Evolutionary conservation across 2,329 filamentous ascomycete genomes (phyloP).

Genomic region (Monosporascus cannonballus): DNA sequence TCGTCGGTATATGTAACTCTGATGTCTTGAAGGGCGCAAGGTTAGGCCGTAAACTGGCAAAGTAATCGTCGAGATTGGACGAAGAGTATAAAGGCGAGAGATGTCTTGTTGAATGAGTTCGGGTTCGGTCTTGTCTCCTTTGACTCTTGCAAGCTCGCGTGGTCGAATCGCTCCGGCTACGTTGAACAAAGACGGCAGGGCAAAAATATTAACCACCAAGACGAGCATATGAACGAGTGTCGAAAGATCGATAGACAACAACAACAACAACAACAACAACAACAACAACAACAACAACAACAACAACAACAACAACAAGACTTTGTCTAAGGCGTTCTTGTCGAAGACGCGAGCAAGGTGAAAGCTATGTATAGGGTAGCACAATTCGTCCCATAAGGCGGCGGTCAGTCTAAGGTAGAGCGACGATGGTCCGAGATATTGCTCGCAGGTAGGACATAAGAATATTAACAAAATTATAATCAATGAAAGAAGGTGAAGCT

Average conservation of each 20-base stretch:
- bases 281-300: constrained; percentile 26
- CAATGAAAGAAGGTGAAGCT: constrained; percentile 27
- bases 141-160: constrained; percentile 7
- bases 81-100: background rate
- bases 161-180: constrained; percentile 16
- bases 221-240: constrained; percentile 19
- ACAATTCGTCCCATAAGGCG: background rate
- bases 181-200: constrained; percentile 24
- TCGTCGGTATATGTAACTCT: constrained; percentile 1
- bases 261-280: constrained; percentile 26
- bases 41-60: background rate
- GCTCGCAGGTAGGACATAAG: constrained; percentile 18
- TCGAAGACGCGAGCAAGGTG: constrained; percentile 1
- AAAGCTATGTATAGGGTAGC: background rate
- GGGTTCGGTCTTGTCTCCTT: constrained; percentile 13
- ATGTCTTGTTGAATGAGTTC: constrained; percentile 7
- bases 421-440: constrained; percentile 7
- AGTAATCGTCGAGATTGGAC: background rate
- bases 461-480: constrained; percentile 26
- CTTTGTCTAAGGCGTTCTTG: constrained; percentile 11
- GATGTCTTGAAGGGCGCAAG: background rate
- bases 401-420: constrained; percentile 9
- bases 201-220: constrained; percentile 20
- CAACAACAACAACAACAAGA: constrained; percentile 25
- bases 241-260: constrained; percentile 19